Percentiles rank a stretch among this genome's conserved stretches.
Conservation (phyloP, 192 early-diverging fungal genomes). For the Oehlia diaphana region DNA sequence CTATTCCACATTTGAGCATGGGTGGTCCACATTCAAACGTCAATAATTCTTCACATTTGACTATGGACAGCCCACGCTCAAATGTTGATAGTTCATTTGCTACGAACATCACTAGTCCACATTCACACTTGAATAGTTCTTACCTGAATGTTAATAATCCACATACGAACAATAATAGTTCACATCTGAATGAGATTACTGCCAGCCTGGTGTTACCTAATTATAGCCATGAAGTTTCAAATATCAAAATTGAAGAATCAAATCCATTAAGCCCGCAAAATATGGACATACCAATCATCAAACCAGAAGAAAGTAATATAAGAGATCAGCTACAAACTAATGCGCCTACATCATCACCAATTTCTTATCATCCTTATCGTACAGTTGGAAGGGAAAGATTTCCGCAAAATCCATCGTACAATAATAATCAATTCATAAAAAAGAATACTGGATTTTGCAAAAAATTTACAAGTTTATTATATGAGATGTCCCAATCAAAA, state of each 20-base stretch:
- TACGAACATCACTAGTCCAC: too few species aligned
- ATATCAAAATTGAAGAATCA: neutral
- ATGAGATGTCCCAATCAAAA: constrained; percentile 2
- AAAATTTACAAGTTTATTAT: constrained; percentile 17
- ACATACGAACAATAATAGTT: neutral
- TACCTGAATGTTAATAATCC: too few species aligned
- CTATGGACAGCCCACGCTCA: too few species aligned
- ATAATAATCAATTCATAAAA: neutral
- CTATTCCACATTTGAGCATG: too few species aligned
- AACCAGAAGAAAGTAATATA: neutral
- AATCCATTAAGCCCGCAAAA: neutral
- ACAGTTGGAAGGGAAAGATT: too few species aligned
- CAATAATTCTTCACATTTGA: too few species aligned
- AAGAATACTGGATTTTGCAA: neutral
- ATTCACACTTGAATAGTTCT: too few species aligned
- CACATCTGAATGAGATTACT: neutral
- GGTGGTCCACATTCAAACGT: too few species aligned
- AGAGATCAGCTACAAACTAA: neutral
- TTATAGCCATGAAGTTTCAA: neutral
- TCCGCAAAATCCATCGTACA: neutral
- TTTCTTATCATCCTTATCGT: neutral
- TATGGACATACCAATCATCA: neutral
- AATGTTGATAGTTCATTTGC: too few species aligned
- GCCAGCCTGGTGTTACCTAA: neutral
- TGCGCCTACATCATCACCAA: neutral